Percentiles rank a stretch among this genome's conserved stretches.
phyloP scores from a whole-genome alignment of 2,329 filamentous ascomycete genomes.

The Nannizziopsis barbatae region DNA sequence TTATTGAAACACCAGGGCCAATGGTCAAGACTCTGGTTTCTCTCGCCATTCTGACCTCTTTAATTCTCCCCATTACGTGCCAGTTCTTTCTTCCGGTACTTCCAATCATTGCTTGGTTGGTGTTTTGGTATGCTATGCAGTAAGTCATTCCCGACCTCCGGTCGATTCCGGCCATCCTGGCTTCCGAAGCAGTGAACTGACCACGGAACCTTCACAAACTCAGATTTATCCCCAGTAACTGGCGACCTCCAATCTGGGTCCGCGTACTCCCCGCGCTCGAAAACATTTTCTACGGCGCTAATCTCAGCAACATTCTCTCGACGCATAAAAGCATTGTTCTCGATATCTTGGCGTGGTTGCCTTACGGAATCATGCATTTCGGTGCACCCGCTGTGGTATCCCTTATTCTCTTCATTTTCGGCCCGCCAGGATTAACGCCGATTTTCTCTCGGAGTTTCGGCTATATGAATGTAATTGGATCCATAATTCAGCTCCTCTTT shows the following conservation, averaged over 20 bases:
- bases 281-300: conserved; percentile 92
- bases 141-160: conserved; percentile 41
- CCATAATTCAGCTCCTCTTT: conserved; percentile 78
- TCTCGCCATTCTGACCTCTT: conserved; percentile 53
- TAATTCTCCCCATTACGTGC: conserved; percentile 71
- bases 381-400: conserved; percentile 72
- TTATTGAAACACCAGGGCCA: conserved; percentile 68
- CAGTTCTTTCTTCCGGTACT: conserved; percentile 87
- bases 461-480: conserved; percentile 81
- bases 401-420: conserved; percentile 73
- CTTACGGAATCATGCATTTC: conserved; percentile 86
- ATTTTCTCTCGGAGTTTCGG: conserved; percentile 80
- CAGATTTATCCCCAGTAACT: conserved; percentile 81
- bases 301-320: conserved; percentile 89
- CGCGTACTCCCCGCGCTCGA: conserved; percentile 87
- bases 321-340: conserved; percentile 74
- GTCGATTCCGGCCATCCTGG: background rate
- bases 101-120: conserved; percentile 71
- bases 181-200: background rate
- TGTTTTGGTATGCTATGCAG: conserved; percentile 90
- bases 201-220: background rate
- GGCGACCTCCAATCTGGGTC: conserved; percentile 88
- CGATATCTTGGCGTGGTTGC: conserved; percentile 83
- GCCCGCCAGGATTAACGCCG: conserved; percentile 70
- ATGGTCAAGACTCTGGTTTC: conserved; percentile 64